A percentile compares a stretch with the other conserved stretches of the same genome.
Evolutionary conservation across 805 yeast genomes (phyloP).

Genomic region (Candida krabiensis): DNA sequence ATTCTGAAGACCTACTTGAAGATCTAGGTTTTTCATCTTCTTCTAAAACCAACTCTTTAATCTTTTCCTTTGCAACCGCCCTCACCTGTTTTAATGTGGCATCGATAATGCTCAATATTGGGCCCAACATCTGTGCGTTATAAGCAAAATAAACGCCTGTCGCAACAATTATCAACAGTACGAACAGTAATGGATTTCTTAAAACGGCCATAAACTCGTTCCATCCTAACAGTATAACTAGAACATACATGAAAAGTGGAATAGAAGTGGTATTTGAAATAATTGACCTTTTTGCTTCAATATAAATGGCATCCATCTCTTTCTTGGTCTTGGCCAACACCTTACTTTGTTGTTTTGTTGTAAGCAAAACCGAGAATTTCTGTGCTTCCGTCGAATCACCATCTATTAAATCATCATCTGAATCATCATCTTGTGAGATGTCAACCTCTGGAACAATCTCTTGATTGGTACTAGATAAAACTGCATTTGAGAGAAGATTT

Average conservation of each 20-base stretch:
- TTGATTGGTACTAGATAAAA: slow-evolving; percentile 44
- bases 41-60: slow-evolving; percentile 59
- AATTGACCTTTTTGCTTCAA: slow-evolving; percentile 88
- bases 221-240: slow-evolving; percentile 85
- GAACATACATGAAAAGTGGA: slow-evolving; percentile 77
- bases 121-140: slow-evolving; percentile 71
- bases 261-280: slow-evolving; percentile 74
- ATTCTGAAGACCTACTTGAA: background rate
- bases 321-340: slow-evolving; percentile 63
- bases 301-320: slow-evolving; percentile 73
- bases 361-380: slow-evolving; percentile 57
- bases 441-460: slow-evolving; percentile 62
- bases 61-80: slow-evolving; percentile 55
- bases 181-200: slow-evolving; percentile 80
- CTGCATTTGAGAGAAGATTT: slow-evolving; percentile 60
- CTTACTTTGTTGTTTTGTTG: slow-evolving; percentile 55
- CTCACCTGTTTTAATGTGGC: slow-evolving; percentile 59
- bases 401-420: slow-evolving; percentile 26
- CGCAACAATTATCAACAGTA: slow-evolving; percentile 54
- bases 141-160: slow-evolving; percentile 70
- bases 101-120: slow-evolving; percentile 60
- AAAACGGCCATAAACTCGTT: slow-evolving; percentile 88
- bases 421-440: slow-evolving; percentile 37
- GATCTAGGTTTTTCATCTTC: slow-evolving; percentile 29
- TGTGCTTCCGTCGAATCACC: slow-evolving; percentile 43